These are phyloP conservation scores for Byssochlamys sp. DNA, from an alignment of 2,329 filamentous ascomycete genomes.

Conservation along the genomic window DNA sequence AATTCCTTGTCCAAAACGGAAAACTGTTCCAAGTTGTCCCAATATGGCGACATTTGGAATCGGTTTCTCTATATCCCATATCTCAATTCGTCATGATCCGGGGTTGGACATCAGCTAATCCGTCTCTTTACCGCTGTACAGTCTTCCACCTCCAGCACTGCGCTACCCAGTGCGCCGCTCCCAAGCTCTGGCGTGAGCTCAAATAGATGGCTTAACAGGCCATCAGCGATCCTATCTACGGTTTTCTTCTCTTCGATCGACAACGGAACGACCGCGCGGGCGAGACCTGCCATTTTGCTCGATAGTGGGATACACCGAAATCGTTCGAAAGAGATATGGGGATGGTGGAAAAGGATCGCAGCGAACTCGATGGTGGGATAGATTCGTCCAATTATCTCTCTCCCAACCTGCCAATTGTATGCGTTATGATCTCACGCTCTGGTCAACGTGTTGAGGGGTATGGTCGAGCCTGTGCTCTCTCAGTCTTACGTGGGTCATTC, in stretches of 20 bases:
- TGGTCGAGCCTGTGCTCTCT: neutral
- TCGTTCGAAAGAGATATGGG: neutral
- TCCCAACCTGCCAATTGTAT: neutral
- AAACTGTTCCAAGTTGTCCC: neutral
- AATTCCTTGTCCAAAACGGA: neutral
- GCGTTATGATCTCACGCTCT: neutral
- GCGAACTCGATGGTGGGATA: neutral
- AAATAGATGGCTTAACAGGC: conserved; percentile 54
- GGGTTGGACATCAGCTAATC: neutral
- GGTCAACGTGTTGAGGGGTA: neutral
- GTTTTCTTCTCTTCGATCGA: conserved; percentile 10
- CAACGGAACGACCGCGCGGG: conserved; percentile 3
- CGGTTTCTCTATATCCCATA: neutral
- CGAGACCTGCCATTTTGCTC: neutral
- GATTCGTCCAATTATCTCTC: neutral
- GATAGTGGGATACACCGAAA: neutral
- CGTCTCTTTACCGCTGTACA: conserved; percentile 28
- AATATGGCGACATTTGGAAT: neutral
- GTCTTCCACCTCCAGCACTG: conserved; percentile 99
- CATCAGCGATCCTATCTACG: conserved; percentile 7
- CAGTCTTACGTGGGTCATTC: neutral
- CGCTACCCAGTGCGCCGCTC: conserved; percentile 81
- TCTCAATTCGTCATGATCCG: conserved; percentile 1
- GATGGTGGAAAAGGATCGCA: neutral
- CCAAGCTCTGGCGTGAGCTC: conserved; percentile 86